Conservation (phyloP, 1,284 basidiomycete genomes). For the Kwoniella shivajii region DNA sequence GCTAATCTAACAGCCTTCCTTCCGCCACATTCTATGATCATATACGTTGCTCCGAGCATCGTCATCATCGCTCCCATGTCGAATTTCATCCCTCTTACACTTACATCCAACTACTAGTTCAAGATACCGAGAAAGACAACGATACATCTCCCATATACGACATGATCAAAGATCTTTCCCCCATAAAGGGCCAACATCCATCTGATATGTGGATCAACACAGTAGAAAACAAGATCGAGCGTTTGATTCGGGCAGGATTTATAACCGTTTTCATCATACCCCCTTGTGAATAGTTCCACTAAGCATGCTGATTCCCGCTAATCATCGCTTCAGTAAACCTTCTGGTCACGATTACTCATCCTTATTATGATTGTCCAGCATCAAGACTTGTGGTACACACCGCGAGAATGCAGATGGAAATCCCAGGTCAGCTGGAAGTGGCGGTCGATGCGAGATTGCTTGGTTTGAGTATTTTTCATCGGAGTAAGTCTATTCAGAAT, state of each 20-base stretch:
- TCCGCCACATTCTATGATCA: background rate
- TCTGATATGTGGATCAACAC: too few species aligned
- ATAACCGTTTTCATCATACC: constrained; percentile 8
- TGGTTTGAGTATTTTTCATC: constrained; percentile 3
- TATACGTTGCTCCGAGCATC: constrained; percentile 7
- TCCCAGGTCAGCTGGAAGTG: background rate
- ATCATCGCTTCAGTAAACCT: constrained; percentile 4
- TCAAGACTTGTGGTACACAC: constrained; percentile 2
- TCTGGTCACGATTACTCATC: background rate
- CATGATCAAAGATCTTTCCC: constrained; percentile 2
- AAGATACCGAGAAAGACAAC: background rate
- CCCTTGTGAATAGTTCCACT: background rate
- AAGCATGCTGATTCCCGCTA: background rate
- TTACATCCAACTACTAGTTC: constrained; percentile 10
- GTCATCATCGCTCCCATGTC: constrained; percentile 2
- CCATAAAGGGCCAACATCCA: too few species aligned
- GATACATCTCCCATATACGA: background rate
- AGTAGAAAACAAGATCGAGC: too few species aligned
- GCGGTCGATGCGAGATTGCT: background rate
- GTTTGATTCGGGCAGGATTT: constrained; percentile 1
- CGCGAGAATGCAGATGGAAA: background rate
- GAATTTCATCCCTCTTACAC: constrained; percentile 1
- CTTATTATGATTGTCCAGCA: constrained; percentile 9
- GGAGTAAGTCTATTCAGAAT: background rate
- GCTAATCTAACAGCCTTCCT: background rate